Conservation (phyloP, 345 rosid species). For the Pseudoturritis turrita region DNA sequence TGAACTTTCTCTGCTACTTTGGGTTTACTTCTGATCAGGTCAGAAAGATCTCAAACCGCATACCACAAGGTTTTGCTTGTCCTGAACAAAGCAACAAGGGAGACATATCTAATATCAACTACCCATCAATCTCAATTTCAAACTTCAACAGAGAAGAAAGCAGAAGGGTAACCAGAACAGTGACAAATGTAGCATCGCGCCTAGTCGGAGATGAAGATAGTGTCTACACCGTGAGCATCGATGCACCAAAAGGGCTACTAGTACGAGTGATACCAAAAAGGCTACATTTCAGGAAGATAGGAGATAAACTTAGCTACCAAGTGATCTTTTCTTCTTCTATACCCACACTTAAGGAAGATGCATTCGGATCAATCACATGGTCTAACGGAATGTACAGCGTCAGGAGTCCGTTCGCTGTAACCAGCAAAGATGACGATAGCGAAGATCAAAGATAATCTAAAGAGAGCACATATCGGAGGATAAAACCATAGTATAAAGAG, state of each 20-base stretch:
- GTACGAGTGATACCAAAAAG: slow-evolving; percentile 41
- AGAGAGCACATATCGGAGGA: background rate
- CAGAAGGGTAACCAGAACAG: slow-evolving; percentile 42
- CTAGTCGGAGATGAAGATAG: slow-evolving; percentile 37
- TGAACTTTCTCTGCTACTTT: slow-evolving; percentile 54
- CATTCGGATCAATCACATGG: slow-evolving; percentile 61
- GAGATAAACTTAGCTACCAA: slow-evolving; percentile 41
- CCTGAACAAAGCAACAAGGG: slow-evolving; percentile 35
- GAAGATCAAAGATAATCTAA: background rate
- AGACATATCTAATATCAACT: slow-evolving; percentile 57
- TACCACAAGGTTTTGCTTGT: slow-evolving; percentile 44
- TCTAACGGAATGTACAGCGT: slow-evolving; percentile 44
- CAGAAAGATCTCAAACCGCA: slow-evolving; percentile 28
- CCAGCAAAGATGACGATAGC: slow-evolving; percentile 12
- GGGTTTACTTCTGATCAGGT: slow-evolving; percentile 39
- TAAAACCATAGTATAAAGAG: background rate
- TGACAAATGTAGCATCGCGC: slow-evolving; percentile 48
- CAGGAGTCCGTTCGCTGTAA: slow-evolving; percentile 43
- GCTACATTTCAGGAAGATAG: slow-evolving; percentile 36
- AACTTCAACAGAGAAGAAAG: slow-evolving; percentile 30
- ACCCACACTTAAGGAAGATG: slow-evolving; percentile 22
- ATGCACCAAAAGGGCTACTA: slow-evolving; percentile 30
- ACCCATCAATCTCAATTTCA: slow-evolving; percentile 61
- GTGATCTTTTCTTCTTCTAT: slow-evolving; percentile 33
- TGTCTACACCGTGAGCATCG: slow-evolving; percentile 29